Percentiles rank a stretch among this genome's conserved stretches.
These are phyloP conservation scores for Paramyrothecium roridum DNA, from an alignment of 2,329 filamentous ascomycete species.

Conservation along the genomic window DNA sequence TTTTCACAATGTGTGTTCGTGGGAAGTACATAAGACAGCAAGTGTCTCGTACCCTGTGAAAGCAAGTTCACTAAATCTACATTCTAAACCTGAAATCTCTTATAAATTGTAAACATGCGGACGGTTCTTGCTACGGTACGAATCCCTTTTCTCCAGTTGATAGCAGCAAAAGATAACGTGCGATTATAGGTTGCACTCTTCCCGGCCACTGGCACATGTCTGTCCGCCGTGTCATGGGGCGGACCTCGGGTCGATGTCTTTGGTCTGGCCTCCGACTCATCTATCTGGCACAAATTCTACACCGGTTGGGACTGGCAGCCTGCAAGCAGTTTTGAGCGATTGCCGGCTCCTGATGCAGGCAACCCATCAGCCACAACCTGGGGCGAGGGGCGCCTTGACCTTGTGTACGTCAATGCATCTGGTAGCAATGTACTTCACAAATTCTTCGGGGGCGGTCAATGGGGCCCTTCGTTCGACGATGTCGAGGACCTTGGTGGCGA, in stretches of 20 bases:
- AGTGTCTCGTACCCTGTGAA: too few species aligned
- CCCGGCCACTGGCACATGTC: background rate
- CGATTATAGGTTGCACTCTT: background rate
- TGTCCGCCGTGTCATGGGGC: slow-evolving; percentile 1
- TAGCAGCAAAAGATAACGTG: too few species aligned
- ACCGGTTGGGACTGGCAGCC: slow-evolving; percentile 5
- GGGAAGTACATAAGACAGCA: too few species aligned
- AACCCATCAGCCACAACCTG: background rate
- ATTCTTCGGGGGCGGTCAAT: background rate
- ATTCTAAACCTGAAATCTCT: too few species aligned
- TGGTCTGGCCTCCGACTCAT: background rate
- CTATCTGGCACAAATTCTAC: slow-evolving; percentile 5
- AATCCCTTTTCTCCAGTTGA: too few species aligned
- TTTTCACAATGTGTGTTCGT: too few species aligned
- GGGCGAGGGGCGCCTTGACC: background rate
- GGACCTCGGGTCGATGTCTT: background rate
- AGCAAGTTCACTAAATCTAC: too few species aligned
- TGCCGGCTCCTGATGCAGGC: background rate
- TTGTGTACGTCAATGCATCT: slow-evolving; percentile 3
- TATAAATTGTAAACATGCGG: too few species aligned
- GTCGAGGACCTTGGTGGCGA: slow-evolving; percentile 4
- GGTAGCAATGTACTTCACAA: slow-evolving; percentile 4
- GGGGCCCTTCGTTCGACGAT: slow-evolving; percentile 3
- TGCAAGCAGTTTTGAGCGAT: background rate
- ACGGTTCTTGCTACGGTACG: too few species aligned